Base-by-base conservation (phyloP, 1,284 basidiomycete genomes). In the Marasmius fiardii region DNA sequence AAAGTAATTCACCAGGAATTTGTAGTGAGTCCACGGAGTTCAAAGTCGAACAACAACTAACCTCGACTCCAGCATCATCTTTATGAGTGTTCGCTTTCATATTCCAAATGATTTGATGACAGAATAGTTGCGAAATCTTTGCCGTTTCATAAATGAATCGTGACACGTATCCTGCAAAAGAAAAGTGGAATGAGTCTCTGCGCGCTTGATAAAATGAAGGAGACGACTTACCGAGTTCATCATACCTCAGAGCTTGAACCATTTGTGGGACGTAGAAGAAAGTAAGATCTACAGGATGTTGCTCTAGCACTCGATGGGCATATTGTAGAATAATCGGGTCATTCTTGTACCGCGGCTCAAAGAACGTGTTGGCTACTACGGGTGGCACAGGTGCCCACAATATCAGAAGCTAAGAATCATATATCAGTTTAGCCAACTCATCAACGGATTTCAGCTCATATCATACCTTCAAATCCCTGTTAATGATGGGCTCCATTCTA, bases 211-310 rank as follows among this genome's bases (percentile, higher is more conserved):
- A 28, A 23, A 55, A 45, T 34, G 11, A 12, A 4, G 44, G 2
- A 33, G 28, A 39, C 45, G 48, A 58, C 79, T 61, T 66, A 91
- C 95, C 95, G 6, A 93, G 79, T 20, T 88, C 83, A 66, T 98
- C 95, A 55, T 89, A 85, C 11, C 95, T 87, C 18, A 99, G 79
- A 2, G 95, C 95, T 69, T 99, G 97, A 1, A 99, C 97, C 20
- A 99, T 88, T 78, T 99, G 97, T 0, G 97, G 97, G 16, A 99
- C 94, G 68, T 98, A 99, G 81, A 99, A 99, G 82, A 99, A 99
- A 0, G 95, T 96, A 47, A 98, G 71, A 23, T 94, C 88, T 16
- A 99, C 92, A 0, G 95, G 93, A 68, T 98, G 95, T 68, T 97
- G 90, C 69, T 96, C 94, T 43, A 99, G 77, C 1, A 95, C 93